Conservation (phyloP, 331 rosid species). For the Stylosanthes scabra region DNA sequence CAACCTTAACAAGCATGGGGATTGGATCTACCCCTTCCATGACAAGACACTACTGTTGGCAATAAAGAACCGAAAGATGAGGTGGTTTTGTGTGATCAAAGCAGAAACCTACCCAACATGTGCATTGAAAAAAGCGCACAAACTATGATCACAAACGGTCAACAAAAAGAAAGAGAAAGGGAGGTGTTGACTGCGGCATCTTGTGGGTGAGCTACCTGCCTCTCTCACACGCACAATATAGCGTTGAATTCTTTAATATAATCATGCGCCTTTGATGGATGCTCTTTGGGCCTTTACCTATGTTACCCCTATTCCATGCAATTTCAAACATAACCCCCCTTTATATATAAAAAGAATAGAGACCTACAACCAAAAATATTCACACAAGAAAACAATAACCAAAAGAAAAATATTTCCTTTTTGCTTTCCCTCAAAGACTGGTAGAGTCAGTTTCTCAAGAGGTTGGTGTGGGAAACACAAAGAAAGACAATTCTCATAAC, state of each 20-base stretch:
- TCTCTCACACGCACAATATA: slow-evolving; percentile 58
- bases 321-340: slow-evolving; percentile 10
- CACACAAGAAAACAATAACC: slow-evolving; percentile 30
- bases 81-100: slow-evolving; percentile 44
- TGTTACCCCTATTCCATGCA: slow-evolving; percentile 36
- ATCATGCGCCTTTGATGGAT: slow-evolving; percentile 70
- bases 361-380: slow-evolving; percentile 38
- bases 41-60: not conserved
- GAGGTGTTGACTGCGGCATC: slow-evolving; percentile 70
- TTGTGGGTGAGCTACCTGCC: slow-evolving; percentile 79
- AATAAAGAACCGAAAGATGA: not conserved
- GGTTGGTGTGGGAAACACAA: slow-evolving; percentile 24
- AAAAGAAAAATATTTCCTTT: slow-evolving; percentile 45
- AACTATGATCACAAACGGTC: slow-evolving; percentile 33
- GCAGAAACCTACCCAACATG: slow-evolving; percentile 39
- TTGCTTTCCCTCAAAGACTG: slow-evolving; percentile 49
- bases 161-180: slow-evolving; percentile 23
- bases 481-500: slow-evolving; percentile 34
- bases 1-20: slow-evolving; percentile 31
- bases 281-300: not conserved
- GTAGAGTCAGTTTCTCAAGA: slow-evolving; percentile 40
- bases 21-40: slow-evolving; percentile 21
- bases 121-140: too few relatives aligned
- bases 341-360: slow-evolving; percentile 52
- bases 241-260: slow-evolving; percentile 79